Evolutionary conservation across 2,329 filamentous ascomycete genomes (phyloP).

Genomic region (Fusarium brachygibbosum): DNA sequence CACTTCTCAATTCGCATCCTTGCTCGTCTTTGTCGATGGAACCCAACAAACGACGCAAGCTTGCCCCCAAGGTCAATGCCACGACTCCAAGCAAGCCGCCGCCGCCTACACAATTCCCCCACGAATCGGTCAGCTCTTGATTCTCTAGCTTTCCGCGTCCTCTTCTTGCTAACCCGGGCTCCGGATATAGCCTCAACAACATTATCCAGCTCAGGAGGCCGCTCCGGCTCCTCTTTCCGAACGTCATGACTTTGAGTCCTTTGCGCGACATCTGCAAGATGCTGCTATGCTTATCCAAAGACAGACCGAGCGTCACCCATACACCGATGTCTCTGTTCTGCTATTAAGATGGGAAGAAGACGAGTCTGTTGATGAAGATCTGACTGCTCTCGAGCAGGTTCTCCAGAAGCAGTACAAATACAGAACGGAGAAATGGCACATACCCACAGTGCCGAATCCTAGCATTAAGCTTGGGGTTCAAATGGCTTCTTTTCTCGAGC

Average conservation of each 20-base stretch:
- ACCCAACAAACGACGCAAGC: constrained; percentile 60
- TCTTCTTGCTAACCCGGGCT: constrained; percentile 41
- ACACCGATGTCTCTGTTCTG: constrained; percentile 71
- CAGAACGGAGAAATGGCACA: constrained; percentile 71
- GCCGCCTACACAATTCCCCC: constrained; percentile 52
- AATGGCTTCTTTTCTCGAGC: constrained; percentile 71
- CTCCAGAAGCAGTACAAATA: constrained; percentile 73
- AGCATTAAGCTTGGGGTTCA: constrained; percentile 72
- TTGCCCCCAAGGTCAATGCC: constrained; percentile 59
- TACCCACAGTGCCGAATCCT: constrained; percentile 70
- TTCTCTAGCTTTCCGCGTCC: constrained; percentile 32
- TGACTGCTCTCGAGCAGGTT: constrained; percentile 68
- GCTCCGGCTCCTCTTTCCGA: constrained; percentile 57
- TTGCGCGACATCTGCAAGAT: constrained; percentile 76
- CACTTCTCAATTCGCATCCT: constrained; percentile 32
- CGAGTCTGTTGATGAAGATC: constrained; percentile 64
- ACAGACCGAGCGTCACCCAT: constrained; percentile 70
- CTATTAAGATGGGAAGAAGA: constrained; percentile 75
- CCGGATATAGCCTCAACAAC: constrained; percentile 49
- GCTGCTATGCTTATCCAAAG: constrained; percentile 76
- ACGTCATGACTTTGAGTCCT: constrained; percentile 74
- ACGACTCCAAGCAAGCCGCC: constrained; percentile 50
- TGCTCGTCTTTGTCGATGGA: constrained; percentile 54
- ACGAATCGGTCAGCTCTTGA: constrained; percentile 54
- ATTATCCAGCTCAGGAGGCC: constrained; percentile 58